These are phyloP conservation scores for Capsella bursapastoris DNA, from an alignment of 345 rosid species.

Conservation along the genomic window DNA sequence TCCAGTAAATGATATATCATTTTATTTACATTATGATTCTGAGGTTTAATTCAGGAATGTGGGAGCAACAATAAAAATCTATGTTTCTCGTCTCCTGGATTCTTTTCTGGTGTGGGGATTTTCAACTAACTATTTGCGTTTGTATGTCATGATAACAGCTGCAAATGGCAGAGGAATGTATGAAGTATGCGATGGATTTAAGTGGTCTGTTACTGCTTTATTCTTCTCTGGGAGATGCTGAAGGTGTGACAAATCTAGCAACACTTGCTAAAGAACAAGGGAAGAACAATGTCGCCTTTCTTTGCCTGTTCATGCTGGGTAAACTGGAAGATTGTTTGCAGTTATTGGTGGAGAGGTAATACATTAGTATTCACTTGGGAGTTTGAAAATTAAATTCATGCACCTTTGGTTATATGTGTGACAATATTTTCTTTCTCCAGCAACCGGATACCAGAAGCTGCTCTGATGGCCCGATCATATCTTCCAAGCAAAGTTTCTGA, in stretches of 20 bases:
- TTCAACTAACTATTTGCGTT: conserved; percentile 26
- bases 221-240: conserved; percentile 96
- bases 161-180: conserved; percentile 98
- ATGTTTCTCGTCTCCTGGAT: conserved; percentile 16
- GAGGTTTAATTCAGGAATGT: conserved; percentile 5
- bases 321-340: conserved; percentile 94
- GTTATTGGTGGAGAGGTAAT: conserved; percentile 90
- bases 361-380: conserved; percentile 27
- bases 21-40: conserved; percentile 14
- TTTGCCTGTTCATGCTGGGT: conserved; percentile 92
- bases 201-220: conserved; percentile 95
- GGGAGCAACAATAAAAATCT: not conserved
- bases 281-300: conserved; percentile 95
- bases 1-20: conserved; percentile 2
- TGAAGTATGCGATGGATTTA: conserved; percentile 90
- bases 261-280: conserved; percentile 93
- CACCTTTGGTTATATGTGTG: conserved; percentile 20
- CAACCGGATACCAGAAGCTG: conserved; percentile 99
- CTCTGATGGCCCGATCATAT: conserved; percentile 97
- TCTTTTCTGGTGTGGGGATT: not conserved
- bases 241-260: conserved; percentile 83
- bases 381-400: conserved; percentile 11
- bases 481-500: conserved; percentile 99
- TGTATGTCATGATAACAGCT: conserved; percentile 58
- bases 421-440: conserved; percentile 54